These are phyloP conservation scores for Bretschneidera sinensis DNA, from an alignment of 345 rosid genomes.

Conservation along the genomic window DNA sequence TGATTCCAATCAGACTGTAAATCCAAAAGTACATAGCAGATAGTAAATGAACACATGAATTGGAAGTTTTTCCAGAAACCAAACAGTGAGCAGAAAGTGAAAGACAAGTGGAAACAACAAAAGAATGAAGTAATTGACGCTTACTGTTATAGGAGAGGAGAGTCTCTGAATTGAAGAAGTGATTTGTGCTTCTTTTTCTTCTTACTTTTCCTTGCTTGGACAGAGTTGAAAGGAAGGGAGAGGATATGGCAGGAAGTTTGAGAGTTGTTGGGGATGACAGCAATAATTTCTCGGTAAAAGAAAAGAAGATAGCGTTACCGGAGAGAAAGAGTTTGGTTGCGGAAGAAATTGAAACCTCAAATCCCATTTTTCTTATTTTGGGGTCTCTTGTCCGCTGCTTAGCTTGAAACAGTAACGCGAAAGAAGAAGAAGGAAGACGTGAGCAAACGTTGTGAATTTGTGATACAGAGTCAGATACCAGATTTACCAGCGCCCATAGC, in stretches of 20 bases:
- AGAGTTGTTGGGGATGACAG: conserved; percentile 8
- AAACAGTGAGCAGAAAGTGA: conserved; percentile 4
- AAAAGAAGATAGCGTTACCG: conserved; percentile 20
- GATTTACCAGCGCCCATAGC: too few species aligned
- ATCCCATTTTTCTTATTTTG: neutral
- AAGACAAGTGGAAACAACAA: conserved; percentile 4
- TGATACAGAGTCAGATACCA: too few species aligned
- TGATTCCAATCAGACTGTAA: neutral
- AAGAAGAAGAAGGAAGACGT: neutral
- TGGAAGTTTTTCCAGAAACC: neutral
- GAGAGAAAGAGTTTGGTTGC: conserved; percentile 16
- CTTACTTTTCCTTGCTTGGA: conserved; percentile 15
- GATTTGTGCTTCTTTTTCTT: conserved; percentile 14
- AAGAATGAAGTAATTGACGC: conserved; percentile 1
- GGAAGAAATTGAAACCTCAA: conserved; percentile 17
- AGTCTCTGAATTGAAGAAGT: conserved; percentile 15
- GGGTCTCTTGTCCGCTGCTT: neutral
- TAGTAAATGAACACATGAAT: neutral
- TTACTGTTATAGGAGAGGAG: conserved; percentile 21
- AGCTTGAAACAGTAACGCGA: neutral
- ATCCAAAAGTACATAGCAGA: neutral
- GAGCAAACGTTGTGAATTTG: too few species aligned
- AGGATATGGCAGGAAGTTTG: conserved; percentile 17
- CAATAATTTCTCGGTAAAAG: conserved; percentile 23
- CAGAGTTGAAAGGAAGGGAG: conserved; percentile 15